Percentiles rank a stretch among this genome's conserved stretches.
These are phyloP conservation scores for Curvularia verruculosa DNA, from an alignment of 2,329 filamentous ascomycete species.

Conservation along the genomic window DNA sequence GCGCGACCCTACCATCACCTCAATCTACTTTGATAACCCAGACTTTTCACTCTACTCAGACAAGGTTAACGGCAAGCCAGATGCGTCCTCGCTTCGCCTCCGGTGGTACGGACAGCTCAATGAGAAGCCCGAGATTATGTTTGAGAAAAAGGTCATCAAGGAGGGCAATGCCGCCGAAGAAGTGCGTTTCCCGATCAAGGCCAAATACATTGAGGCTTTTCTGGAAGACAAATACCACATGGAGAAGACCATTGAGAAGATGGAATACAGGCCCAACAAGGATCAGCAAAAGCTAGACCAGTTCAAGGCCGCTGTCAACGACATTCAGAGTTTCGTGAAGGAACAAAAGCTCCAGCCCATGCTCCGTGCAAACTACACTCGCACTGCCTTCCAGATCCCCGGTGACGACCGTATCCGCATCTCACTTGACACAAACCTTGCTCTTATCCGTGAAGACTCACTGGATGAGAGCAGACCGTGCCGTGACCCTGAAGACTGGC, in stretches of 20 bases:
- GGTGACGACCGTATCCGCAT: slow-evolving; percentile 88
- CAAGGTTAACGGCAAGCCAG: slow-evolving; percentile 77
- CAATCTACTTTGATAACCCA: slow-evolving; percentile 91
- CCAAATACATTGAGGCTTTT: slow-evolving; percentile 90
- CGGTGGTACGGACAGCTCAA: slow-evolving; percentile 90
- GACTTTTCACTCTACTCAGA: slow-evolving; percentile 84
- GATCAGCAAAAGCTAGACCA: slow-evolving; percentile 68
- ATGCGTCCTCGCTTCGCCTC: slow-evolving; percentile 82
- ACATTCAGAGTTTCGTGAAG: slow-evolving; percentile 80
- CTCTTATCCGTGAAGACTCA: slow-evolving; percentile 77
- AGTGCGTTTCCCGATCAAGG: slow-evolving; percentile 82
- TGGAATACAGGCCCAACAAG: slow-evolving; percentile 75
- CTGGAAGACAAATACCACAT: slow-evolving; percentile 86
- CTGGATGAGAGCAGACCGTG: slow-evolving; percentile 85
- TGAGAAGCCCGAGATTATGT: slow-evolving; percentile 76
- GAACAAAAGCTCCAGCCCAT: slow-evolving; percentile 81
- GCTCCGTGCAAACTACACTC: slow-evolving; percentile 88
- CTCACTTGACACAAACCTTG: slow-evolving; percentile 89
- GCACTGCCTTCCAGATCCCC: slow-evolving; percentile 96
- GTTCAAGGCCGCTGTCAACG: slow-evolving; percentile 73
- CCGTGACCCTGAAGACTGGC: slow-evolving; percentile 87
- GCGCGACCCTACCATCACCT: slow-evolving; percentile 86
- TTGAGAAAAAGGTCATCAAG: slow-evolving; percentile 89
- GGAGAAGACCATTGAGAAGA: slow-evolving; percentile 88
- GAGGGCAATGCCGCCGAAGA: slow-evolving; percentile 79